Evolutionary conservation across 495 filamentous ascomycete genomes (phyloP).

Genomic region (Astrothelium macrocarpum): DNA sequence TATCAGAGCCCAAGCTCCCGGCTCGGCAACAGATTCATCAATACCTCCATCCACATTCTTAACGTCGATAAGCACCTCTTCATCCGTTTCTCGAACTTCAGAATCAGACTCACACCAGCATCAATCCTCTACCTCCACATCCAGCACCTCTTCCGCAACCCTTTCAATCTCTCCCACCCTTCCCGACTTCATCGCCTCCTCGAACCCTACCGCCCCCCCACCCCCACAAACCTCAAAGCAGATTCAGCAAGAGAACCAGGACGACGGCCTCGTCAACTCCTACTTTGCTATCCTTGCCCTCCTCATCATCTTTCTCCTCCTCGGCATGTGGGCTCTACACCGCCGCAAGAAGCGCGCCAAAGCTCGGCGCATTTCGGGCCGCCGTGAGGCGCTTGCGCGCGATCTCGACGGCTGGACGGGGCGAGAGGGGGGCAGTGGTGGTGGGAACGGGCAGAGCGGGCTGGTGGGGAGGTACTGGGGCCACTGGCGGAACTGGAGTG

Average conservation of each 20-base stretch:
- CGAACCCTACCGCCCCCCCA: conserved; percentile 6
- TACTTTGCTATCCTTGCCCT: conserved; percentile 36
- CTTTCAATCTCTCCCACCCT: conserved; percentile 7
- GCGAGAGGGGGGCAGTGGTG: conserved; percentile 11
- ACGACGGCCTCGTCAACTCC: conserved; percentile 26
- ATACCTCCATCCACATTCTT: neutral
- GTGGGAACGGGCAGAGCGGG: neutral
- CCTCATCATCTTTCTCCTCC: conserved; percentile 21
- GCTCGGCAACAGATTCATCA: conserved; percentile 1
- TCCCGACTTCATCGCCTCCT: neutral
- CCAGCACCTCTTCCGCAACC: neutral
- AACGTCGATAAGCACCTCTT: neutral
- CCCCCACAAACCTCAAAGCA: neutral
- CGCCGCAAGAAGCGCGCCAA: conserved; percentile 22
- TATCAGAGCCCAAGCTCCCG: conserved; percentile 5
- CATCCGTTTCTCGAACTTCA: neutral
- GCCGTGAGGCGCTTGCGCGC: conserved; percentile 28
- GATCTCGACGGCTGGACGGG: conserved; percentile 29
- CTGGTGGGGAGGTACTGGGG: conserved; percentile 18
- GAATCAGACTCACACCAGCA: neutral
- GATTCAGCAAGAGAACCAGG: conserved; percentile 4
- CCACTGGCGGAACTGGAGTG: conserved; percentile 23
- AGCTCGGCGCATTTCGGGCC: conserved; percentile 16
- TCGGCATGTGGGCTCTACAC: conserved; percentile 24
- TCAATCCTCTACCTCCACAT: neutral